Conservation (phyloP, 352 stramenopile genomes). For the Saprolegnia diclina region DNA sequence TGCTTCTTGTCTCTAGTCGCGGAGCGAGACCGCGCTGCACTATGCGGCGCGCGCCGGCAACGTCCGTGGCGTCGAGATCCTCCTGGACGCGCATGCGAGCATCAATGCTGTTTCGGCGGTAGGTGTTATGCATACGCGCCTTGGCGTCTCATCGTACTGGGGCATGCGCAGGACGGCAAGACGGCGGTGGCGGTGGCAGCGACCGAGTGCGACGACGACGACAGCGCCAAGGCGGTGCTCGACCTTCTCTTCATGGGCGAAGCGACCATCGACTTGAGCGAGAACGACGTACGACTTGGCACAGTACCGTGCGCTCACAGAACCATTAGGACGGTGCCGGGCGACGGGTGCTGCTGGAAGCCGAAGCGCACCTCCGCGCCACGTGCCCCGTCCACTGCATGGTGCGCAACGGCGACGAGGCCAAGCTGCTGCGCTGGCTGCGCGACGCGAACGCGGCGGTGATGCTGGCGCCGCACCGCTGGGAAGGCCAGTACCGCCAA, state of each 20-base stretch:
- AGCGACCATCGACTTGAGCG: not conserved
- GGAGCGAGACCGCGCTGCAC: constrained; percentile 5
- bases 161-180: too few relatives aligned
- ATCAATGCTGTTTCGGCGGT: not conserved
- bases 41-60: not conserved
- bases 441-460: not conserved
- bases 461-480: not conserved
- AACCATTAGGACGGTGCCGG: too few relatives aligned
- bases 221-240: not conserved
- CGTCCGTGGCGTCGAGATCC: not conserved
- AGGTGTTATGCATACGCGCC: too few relatives aligned
- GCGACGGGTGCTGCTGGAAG: not conserved
- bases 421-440: not conserved
- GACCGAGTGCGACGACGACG: not conserved
- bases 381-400: constrained; percentile 7
- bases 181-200: too few relatives aligned
- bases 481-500: constrained; percentile 13
- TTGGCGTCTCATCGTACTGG: not conserved
- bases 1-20: not conserved
- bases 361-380: not conserved
- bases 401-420: constrained; percentile 3
- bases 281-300: not conserved
- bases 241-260: not conserved
- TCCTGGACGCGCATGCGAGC: not conserved
- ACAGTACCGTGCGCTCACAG: not conserved